Base-by-base conservation (phyloP, 768 basidiomycete species). In the Coprinopsis strossmayeri region DNA sequence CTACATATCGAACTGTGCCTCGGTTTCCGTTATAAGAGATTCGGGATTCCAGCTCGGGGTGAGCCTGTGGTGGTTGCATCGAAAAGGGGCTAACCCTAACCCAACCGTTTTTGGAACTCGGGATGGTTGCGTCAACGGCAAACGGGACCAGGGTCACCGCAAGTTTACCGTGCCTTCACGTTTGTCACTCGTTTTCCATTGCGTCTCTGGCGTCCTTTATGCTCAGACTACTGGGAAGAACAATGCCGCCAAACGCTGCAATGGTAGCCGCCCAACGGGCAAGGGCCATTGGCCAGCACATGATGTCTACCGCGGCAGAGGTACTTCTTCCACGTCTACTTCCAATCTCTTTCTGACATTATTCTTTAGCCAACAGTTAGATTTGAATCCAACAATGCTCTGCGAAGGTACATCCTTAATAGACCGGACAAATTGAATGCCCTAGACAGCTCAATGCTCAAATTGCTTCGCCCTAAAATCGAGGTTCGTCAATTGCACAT, bases 371-470 rank as follows among this genome's bases (percentile, higher is more conserved):
- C 69, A 10, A 71, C 77, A 34, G 82, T 92, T 23, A 67, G 78
- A 27, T 91, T 88, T 59, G 80, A 87, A 61, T 82, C 84, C 21
- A 77, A 77, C 45, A 70, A 78, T 35, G 70, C 72, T 49, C 59
- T 82, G 23, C 74, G 91, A 51, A 79, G 76, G 20, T 92, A 84
- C 59, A 73, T 79, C 34, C 79, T 98, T 46, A 95, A 96, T 59
- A 76, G 93, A 46, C 79, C 87, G 0, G 63, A 62, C 51, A 88
- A 89, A 64, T 73, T 88, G 27, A 98, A 98, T 69, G 81, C 90
- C 2, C 75, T 97, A 47, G 80, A 90, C 61, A 70, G 76, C 34
- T 70, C 77, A 30, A 95, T 96, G 91, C 77, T 96, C 24, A 62
- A 76, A 24, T 56, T 78, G 5, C 69, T 98, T 15, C 71, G 77